Conservation (phyloP, 2,329 filamentous ascomycete species). For the Arthroderma uncinatum region DNA sequence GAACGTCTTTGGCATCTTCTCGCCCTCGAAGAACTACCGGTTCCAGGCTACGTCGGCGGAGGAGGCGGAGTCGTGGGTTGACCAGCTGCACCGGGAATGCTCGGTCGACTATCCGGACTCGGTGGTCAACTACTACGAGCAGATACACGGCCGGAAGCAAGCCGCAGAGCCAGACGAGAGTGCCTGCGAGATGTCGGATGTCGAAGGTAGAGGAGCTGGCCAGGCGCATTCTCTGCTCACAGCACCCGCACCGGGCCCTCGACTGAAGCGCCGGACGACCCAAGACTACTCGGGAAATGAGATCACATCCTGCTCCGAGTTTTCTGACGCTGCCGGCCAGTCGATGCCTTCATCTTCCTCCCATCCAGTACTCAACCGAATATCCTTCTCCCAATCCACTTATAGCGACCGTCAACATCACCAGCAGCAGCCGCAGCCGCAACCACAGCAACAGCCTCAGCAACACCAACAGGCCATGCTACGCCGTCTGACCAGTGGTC, state of each 20-base stretch:
- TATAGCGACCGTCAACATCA: constrained; percentile 25
- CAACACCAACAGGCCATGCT: background rate
- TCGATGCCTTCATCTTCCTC: constrained; percentile 20
- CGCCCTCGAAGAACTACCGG: constrained; percentile 81
- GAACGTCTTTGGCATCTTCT: constrained; percentile 86
- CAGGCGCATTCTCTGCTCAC: background rate
- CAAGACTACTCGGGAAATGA: constrained; percentile 52
- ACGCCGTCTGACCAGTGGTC: constrained; percentile 50
- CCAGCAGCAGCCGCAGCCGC: constrained; percentile 15
- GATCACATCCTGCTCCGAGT: constrained; percentile 71
- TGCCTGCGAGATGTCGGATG: constrained; percentile 35
- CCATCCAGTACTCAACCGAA: background rate
- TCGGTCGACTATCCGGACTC: constrained; percentile 50
- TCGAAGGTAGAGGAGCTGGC: constrained; percentile 18
- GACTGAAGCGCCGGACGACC: constrained; percentile 23
- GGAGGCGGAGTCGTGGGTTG: constrained; percentile 79
- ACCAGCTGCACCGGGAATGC: constrained; percentile 65
- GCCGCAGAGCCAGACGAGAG: constrained; percentile 24
- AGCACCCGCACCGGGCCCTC: constrained; percentile 11
- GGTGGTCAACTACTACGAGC: constrained; percentile 67
- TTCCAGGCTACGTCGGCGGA: constrained; percentile 62
- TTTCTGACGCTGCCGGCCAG: constrained; percentile 51
- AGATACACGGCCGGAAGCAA: constrained; percentile 41
- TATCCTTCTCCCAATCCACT: constrained; percentile 8
- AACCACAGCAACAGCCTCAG: no score